Percentiles rank a stretch among this genome's conserved stretches.
phyloP scores from a whole-genome alignment of 2,329 filamentous ascomycete genomes.

The Xylaria sp. region DNA sequence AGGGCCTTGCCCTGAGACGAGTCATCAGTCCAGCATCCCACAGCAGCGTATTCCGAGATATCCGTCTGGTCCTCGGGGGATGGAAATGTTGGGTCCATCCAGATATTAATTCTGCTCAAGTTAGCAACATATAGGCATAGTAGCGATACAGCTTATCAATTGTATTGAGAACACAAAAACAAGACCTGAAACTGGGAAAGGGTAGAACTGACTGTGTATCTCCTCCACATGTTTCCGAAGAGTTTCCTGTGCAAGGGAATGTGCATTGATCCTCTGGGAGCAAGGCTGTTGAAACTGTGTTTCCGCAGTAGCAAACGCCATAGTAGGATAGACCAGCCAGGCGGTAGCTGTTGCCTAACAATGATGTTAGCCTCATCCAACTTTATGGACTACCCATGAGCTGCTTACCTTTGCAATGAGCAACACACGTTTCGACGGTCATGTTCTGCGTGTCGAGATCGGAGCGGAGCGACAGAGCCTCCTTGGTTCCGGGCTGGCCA shows the following conservation, averaged over 20 bases:
- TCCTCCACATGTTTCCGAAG: constrained; percentile 45
- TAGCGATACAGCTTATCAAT: too few relatives aligned
- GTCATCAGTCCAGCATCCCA: constrained; percentile 66
- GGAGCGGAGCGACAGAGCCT: constrained; percentile 51
- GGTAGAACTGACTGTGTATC: constrained; percentile 3
- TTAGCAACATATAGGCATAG: too few relatives aligned
- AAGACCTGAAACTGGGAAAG: too few relatives aligned
- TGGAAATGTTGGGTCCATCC: constrained; percentile 53
- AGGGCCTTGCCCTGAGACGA: constrained; percentile 51
- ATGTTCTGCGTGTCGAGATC: constrained; percentile 46
- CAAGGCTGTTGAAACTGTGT: constrained; percentile 58
- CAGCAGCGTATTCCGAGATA: constrained; percentile 59
- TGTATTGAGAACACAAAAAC: too few relatives aligned
- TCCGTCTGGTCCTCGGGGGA: constrained; percentile 47
- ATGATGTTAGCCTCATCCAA: background rate
- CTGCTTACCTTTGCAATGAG: constrained; percentile 54
- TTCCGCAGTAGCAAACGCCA: constrained; percentile 59
- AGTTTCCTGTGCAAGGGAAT: constrained; percentile 58
- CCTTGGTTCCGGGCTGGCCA: constrained; percentile 35
- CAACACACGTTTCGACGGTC: constrained; percentile 55
- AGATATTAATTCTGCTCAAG: constrained; percentile 23
- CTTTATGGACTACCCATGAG: background rate
- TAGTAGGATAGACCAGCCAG: constrained; percentile 59
- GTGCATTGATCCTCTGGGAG: constrained; percentile 61
- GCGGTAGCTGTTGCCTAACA: constrained; percentile 53